A percentile compares a stretch with the other conserved stretches of the same genome.
These are phyloP conservation scores for Rhizophagus prolifer DNA, from an alignment of 192 early-diverging fungal species.

Conservation along the genomic window DNA sequence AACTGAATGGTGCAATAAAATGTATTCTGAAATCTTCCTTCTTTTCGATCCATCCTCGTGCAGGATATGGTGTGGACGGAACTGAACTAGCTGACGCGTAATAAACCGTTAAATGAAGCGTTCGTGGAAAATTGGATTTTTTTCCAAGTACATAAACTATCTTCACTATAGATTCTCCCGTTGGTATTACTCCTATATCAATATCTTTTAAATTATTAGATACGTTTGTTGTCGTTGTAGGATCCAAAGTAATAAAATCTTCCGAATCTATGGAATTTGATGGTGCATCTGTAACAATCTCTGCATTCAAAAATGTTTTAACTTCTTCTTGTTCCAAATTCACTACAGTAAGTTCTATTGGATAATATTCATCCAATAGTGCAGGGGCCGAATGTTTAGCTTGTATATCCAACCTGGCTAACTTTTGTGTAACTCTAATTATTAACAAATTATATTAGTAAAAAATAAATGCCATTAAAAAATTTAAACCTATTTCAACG, in stretches of 20 bases:
- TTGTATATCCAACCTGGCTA: conserved; percentile 59
- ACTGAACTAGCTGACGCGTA: conserved; percentile 40
- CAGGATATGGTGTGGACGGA: conserved; percentile 32
- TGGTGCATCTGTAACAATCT: conserved; percentile 46
- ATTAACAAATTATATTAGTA: neutral
- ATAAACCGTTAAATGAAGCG: conserved; percentile 37
- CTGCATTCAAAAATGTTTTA: conserved; percentile 58
- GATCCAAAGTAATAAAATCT: conserved; percentile 25
- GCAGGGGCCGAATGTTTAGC: conserved; percentile 58
- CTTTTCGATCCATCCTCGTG: conserved; percentile 51
- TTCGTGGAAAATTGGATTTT: conserved; percentile 25
- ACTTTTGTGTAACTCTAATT: conserved; percentile 54
- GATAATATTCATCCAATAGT: conserved; percentile 67
- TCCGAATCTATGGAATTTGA: conserved; percentile 22
- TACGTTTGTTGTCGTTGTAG: conserved; percentile 7
- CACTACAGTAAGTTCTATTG: conserved; percentile 56
- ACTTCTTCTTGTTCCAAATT: conserved; percentile 65
- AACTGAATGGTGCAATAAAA: conserved; percentile 58
- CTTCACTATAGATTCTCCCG: conserved; percentile 32
- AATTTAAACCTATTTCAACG: neutral
- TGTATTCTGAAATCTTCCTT: conserved; percentile 52
- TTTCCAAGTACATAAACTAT: conserved; percentile 38
- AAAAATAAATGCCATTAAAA: neutral
- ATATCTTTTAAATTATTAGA: conserved; percentile 33
- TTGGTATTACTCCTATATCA: conserved; percentile 47